Evolutionary conservation across 1,284 basidiomycete species (phyloP).

Genomic region (Ceratobasidium theobromae): DNA sequence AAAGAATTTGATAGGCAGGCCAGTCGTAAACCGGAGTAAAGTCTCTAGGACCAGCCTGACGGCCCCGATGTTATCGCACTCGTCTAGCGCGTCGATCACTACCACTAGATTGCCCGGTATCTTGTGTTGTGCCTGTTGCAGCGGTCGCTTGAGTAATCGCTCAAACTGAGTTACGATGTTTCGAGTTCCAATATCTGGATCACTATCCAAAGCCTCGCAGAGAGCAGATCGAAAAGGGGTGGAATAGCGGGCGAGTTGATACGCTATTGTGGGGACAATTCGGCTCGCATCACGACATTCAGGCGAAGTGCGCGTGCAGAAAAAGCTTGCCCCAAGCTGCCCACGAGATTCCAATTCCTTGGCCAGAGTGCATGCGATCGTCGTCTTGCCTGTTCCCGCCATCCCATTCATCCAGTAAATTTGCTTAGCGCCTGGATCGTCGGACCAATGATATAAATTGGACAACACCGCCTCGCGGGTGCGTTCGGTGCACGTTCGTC

Average conservation of each 20-base stretch:
- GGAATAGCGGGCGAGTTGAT: constrained; percentile 9
- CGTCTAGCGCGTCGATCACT: background rate
- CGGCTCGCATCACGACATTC: background rate
- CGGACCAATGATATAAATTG: constrained; percentile 34
- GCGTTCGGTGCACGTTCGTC: constrained; percentile 12
- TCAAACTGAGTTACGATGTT: background rate
- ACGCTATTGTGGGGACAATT: background rate
- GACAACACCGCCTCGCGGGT: constrained; percentile 35
- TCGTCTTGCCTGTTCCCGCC: no score
- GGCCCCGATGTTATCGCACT: background rate
- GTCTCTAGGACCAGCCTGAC: background rate
- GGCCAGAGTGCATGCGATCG: constrained; percentile 38
- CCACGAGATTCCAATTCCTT: background rate
- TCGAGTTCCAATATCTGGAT: background rate
- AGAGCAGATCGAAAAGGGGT: background rate
- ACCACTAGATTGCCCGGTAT: background rate
- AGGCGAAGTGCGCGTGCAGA: constrained; percentile 38
- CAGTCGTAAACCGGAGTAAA: background rate
- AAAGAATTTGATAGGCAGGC: background rate
- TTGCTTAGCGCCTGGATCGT: background rate
- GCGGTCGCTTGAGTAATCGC: background rate
- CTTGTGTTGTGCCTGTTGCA: background rate
- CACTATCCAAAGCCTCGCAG: background rate
- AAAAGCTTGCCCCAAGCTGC: constrained; percentile 42
- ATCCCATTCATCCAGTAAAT: constrained; percentile 39